These are phyloP conservation scores for Fusarium drepaniforme DNA, from an alignment of 2,329 filamentous ascomycete genomes.

Conservation along the genomic window DNA sequence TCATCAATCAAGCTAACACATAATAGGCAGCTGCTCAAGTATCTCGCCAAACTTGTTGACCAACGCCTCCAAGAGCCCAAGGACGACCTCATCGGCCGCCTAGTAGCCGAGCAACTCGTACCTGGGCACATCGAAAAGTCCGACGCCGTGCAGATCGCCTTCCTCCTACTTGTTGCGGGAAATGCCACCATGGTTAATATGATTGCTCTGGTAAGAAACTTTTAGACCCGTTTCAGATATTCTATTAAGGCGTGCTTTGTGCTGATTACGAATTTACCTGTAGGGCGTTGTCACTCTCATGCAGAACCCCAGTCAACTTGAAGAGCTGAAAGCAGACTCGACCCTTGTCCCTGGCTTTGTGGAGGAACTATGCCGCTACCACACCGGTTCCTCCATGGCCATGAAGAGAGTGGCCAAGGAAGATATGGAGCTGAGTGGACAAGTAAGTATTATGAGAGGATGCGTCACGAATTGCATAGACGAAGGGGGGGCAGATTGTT, in stretches of 20 bases:
- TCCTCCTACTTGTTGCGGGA: slow-evolving; percentile 62
- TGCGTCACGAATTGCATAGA: not conserved
- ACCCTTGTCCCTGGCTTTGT: slow-evolving; percentile 54
- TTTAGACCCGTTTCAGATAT: not conserved
- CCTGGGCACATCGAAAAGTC: slow-evolving; percentile 53
- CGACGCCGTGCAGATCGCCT: slow-evolving; percentile 60
- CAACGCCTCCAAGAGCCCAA: slow-evolving; percentile 52
- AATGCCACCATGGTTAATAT: slow-evolving; percentile 65
- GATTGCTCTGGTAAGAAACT: slow-evolving; percentile 54
- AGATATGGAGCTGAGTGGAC: slow-evolving; percentile 57
- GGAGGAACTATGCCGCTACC: slow-evolving; percentile 61
- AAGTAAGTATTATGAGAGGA: slow-evolving; percentile 40
- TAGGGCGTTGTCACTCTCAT: slow-evolving; percentile 58
- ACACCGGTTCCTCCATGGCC: slow-evolving; percentile 59
- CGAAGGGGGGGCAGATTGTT: not conserved
- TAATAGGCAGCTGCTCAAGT: slow-evolving; percentile 55
- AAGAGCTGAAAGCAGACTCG: slow-evolving; percentile 54
- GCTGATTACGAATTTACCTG: not conserved
- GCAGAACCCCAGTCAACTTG: slow-evolving; percentile 56
- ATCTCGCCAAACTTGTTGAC: slow-evolving; percentile 57
- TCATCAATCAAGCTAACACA: not conserved
- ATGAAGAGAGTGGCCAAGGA: slow-evolving; percentile 61
- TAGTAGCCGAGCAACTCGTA: slow-evolving; percentile 55
- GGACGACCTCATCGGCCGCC: slow-evolving; percentile 59
- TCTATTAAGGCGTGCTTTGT: not conserved